These are phyloP conservation scores for Stromatinia cepivora DNA, from an alignment of 2,329 filamentous ascomycete species.

Conservation along the genomic window DNA sequence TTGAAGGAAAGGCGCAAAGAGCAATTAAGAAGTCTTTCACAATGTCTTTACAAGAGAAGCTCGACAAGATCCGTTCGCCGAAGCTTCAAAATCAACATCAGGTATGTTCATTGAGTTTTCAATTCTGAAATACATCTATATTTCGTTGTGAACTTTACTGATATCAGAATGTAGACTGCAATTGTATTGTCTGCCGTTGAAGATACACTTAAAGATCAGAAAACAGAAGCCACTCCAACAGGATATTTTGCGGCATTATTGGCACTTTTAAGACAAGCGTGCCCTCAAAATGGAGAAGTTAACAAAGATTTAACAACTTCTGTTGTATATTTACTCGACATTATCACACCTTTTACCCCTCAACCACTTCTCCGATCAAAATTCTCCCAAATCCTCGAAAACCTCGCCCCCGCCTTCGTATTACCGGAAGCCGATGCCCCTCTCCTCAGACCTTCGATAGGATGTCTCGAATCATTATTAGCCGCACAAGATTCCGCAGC, in stretches of 20 bases:
- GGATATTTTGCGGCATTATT: conserved; percentile 96
- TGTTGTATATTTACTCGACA: conserved; percentile 92
- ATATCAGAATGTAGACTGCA: conserved; percentile 59
- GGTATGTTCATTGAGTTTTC: conserved; percentile 51
- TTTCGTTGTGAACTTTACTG: conserved; percentile 21
- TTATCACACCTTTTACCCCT: conserved; percentile 82
- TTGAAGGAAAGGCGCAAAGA: conserved; percentile 34
- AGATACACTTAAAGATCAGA: conserved; percentile 85
- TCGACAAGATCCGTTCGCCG: conserved; percentile 95
- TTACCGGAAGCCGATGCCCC: conserved; percentile 82
- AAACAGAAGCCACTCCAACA: conserved; percentile 78
- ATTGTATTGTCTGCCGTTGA: conserved; percentile 90
- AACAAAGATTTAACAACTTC: conserved; percentile 83
- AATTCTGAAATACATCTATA: conserved; percentile 23
- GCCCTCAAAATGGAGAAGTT: conserved; percentile 61
- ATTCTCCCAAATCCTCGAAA: conserved; percentile 88
- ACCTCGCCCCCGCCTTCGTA: conserved; percentile 80
- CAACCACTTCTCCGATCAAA: conserved; percentile 87
- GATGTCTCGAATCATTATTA: conserved; percentile 88
- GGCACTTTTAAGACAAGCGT: conserved; percentile 78
- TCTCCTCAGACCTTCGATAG: conserved; percentile 82
- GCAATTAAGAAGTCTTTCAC: conserved; percentile 37
- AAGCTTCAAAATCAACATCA: conserved; percentile 95
- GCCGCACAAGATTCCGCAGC: conserved; percentile 82
- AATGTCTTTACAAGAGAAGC: conserved; percentile 78